Evolutionary conservation across 2,329 filamentous ascomycete genomes (phyloP).

Genomic region (Chalara sp.): DNA sequence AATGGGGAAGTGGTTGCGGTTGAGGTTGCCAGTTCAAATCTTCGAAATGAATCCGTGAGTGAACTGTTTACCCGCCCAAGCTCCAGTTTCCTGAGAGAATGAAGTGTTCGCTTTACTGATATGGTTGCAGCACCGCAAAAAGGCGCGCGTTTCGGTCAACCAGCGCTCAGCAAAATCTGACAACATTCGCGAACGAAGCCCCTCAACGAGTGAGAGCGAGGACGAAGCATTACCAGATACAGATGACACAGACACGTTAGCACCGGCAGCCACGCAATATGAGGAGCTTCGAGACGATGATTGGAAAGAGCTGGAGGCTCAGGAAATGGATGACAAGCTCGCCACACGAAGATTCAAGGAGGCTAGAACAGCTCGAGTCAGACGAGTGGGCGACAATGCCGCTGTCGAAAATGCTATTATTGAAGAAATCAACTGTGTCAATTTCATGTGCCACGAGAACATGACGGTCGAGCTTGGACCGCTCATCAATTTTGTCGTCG

Average conservation of each 20-base stretch:
- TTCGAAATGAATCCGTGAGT: slow-evolving; percentile 10
- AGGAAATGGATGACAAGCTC: slow-evolving; percentile 52
- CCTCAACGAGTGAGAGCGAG: slow-evolving; percentile 19
- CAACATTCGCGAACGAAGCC: slow-evolving; percentile 9
- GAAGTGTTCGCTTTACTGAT: too few relatives aligned
- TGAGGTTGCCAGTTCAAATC: slow-evolving; percentile 21
- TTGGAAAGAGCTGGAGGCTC: slow-evolving; percentile 50
- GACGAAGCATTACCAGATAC: slow-evolving; percentile 13
- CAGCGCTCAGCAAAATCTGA: slow-evolving; percentile 11
- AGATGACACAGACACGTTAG: slow-evolving; percentile 10
- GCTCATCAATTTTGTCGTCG: slow-evolving; percentile 95
- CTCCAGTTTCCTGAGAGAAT: not conserved
- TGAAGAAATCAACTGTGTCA: slow-evolving; percentile 77
- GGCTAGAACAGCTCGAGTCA: slow-evolving; percentile 30
- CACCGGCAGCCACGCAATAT: slow-evolving; percentile 43
- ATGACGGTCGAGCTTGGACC: slow-evolving; percentile 83
- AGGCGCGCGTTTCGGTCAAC: slow-evolving; percentile 29
- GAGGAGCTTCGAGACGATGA: slow-evolving; percentile 53
- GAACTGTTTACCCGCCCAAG: not conserved
- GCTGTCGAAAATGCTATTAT: slow-evolving; percentile 81
- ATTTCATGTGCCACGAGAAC: slow-evolving; percentile 93
- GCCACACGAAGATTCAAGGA: slow-evolving; percentile 54
- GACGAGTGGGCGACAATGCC: slow-evolving; percentile 57
- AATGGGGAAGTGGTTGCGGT: slow-evolving; percentile 27
- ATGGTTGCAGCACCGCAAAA: slow-evolving; percentile 31